These are phyloP conservation scores for Skeletonema tropicum DNA, from an alignment of 108 stramenopile species.

Conservation along the genomic window DNA sequence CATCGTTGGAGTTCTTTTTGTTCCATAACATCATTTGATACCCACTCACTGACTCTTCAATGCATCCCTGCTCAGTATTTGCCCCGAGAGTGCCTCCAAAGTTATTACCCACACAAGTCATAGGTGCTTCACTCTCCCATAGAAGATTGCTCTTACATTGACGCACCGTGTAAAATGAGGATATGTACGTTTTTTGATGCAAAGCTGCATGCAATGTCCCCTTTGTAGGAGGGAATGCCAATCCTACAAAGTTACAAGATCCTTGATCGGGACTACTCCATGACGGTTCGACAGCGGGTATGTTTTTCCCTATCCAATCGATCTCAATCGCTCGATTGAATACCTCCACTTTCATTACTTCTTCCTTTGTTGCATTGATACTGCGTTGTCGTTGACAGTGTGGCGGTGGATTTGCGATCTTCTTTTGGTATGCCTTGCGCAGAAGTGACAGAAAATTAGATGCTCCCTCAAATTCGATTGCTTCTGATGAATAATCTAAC, in stretches of 20 bases:
- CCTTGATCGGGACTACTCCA: background rate
- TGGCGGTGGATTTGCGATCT: slow-evolving; percentile 4
- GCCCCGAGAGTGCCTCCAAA: slow-evolving; percentile 6
- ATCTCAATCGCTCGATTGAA: slow-evolving; percentile 10
- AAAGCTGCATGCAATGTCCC: slow-evolving; percentile 2
- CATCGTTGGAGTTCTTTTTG: background rate
- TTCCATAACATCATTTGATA: slow-evolving; percentile 6
- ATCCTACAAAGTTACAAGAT: slow-evolving; percentile 8
- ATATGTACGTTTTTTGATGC: background rate
- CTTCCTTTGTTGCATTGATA: background rate
- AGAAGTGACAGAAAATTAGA: background rate
- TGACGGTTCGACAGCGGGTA: slow-evolving; percentile 2
- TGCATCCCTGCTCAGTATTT: background rate
- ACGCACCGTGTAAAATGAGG: background rate
- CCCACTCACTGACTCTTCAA: background rate
- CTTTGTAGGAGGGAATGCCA: slow-evolving; percentile 10
- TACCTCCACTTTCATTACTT: background rate
- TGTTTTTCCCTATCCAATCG: slow-evolving; percentile 4
- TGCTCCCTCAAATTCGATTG: slow-evolving; percentile 5
- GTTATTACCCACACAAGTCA: too few species aligned
- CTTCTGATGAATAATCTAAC: background rate
- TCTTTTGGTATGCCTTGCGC: background rate
- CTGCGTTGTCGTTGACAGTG: background rate
- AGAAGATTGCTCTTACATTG: background rate
- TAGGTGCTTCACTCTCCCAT: background rate